Conservation (phyloP, 2,329 filamentous ascomycete genomes). For the Penicillium sclerotigenum region DNA sequence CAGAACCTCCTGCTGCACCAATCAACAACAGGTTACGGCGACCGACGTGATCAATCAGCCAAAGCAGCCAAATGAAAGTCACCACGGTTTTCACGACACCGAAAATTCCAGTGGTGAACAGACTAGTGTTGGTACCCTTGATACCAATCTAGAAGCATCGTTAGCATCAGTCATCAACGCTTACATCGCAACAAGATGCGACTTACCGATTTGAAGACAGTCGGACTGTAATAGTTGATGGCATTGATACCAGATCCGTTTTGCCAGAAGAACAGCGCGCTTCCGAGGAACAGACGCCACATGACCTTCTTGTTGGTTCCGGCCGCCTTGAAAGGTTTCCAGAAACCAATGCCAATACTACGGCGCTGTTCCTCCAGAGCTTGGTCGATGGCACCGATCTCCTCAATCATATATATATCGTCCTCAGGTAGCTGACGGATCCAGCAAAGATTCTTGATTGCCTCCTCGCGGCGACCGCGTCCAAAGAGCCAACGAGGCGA, state of each 20-base stretch:
- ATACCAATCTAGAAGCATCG: conserved; percentile 52
- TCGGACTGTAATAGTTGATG: conserved; percentile 72
- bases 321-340: conserved; percentile 63
- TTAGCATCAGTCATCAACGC: conserved; percentile 3
- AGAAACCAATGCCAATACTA: conserved; percentile 68
- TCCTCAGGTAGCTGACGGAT: conserved; percentile 42
- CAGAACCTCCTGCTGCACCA: conserved; percentile 60
- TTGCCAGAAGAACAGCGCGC: conserved; percentile 74
- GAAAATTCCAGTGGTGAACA: conserved; percentile 71
- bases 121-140: conserved; percentile 55
- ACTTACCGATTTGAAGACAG: conserved; percentile 55
- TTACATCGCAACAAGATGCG: neutral
- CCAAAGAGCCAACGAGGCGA: conserved; percentile 69
- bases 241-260: conserved; percentile 75
- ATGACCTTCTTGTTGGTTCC: conserved; percentile 57
- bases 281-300: conserved; percentile 70
- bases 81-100: conserved; percentile 70
- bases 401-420: conserved; percentile 66
- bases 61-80: conserved; percentile 67
- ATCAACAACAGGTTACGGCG: conserved; percentile 63
- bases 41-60: conserved; percentile 64
- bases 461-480: conserved; percentile 66
- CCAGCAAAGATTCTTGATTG: conserved; percentile 52
- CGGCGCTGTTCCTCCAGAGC: conserved; percentile 63
- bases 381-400: conserved; percentile 66